phyloP scores from a whole-genome alignment of 177 flowering plant species.

The Vitis hybrid region DNA sequence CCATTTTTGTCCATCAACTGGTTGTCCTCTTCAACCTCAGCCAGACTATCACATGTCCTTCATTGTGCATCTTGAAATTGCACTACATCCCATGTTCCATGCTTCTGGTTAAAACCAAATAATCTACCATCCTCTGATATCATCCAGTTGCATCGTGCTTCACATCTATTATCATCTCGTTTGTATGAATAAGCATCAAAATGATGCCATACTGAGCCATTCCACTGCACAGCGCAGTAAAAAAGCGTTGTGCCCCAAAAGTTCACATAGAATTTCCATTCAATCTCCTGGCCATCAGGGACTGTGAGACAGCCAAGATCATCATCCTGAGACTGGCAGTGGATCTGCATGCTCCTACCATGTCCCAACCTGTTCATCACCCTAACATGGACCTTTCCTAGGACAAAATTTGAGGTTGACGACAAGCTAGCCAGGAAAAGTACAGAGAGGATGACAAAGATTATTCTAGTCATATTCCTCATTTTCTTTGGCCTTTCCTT shows the following conservation, averaged over 20 bases:
- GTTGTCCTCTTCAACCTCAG: too few relatives aligned
- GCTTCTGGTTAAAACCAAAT: constrained; percentile 7
- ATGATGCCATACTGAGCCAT: constrained; percentile 7
- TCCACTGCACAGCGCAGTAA: constrained; percentile 16
- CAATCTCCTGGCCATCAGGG: constrained; percentile 1
- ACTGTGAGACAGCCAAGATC: constrained; percentile 5
- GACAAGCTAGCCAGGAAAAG: neutral
- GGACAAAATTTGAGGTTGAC: neutral
- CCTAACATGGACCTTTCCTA: constrained; percentile 3
- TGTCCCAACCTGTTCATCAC: constrained; percentile 11
- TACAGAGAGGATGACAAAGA: neutral
- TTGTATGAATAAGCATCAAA: constrained; percentile 16
- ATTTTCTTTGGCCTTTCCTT: neutral
- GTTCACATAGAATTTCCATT: constrained; percentile 12
- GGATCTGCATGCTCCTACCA: constrained; percentile 16
- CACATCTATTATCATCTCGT: constrained; percentile 5
- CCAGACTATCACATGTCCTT: too few relatives aligned
- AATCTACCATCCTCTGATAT: constrained; percentile 9
- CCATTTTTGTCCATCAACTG: too few relatives aligned
- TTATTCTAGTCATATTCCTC: neutral
- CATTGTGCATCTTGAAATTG: constrained; percentile 3
- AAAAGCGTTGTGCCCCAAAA: constrained; percentile 19
- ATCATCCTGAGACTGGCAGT: constrained; percentile 16
- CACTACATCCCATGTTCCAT: constrained; percentile 13
- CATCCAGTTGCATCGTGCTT: constrained; percentile 12